Base-by-base conservation (phyloP, 257 asterid genomes). In the Ballota nigra region DNA sequence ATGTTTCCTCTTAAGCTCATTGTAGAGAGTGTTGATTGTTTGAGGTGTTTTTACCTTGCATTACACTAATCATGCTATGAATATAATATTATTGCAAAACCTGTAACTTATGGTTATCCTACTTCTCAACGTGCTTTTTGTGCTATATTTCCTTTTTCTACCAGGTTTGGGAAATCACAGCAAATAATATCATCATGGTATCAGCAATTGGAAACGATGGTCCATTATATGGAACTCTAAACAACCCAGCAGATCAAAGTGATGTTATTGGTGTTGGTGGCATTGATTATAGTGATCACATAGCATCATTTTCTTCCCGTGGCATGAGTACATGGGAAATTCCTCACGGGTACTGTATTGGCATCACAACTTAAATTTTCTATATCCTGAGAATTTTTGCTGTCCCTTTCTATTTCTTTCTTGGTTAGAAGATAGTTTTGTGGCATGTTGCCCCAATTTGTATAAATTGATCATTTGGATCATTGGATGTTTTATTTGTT, bases 301-400 rank as follows among this genome's bases (percentile, higher is more conserved):
- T 95, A 84, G 99, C 99, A 57, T 88, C 98, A 60, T 95, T 95
- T 84, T 95, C 99, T 16, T 95, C 99, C 71, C 99, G 99, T 73
- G 99, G 99, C 86, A 95, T 95, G 99, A 95, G 99, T 81, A 95
- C 99, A 38, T 95, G 99, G 99, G 99, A 95, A 79, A 84, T 95
- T 84, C 99, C 99, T 81, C 99, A 95, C 75, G 99, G 99, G 99
- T 95, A 90, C 67, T 65, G 59, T 63, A 45, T 74, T 72, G 56
- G 23, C 71, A 61, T 69, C 49, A 51, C 34, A 28, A 47, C 71
- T 56, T 62, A 47, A 74, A 71, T 74, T 74, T 26, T 69, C 26
- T 66, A 15, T 60, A 31, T 24, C 43, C 34, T 29, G 59, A 34
- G 72, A n/a, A 18, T 19, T 70, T 45, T 26, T 72, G 38, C 20